Evolutionary conservation across 1,284 basidiomycete genomes (phyloP), one percentile per base, ranked within the genome.

Genomic region (Rhodofomes roseus): DNA sequence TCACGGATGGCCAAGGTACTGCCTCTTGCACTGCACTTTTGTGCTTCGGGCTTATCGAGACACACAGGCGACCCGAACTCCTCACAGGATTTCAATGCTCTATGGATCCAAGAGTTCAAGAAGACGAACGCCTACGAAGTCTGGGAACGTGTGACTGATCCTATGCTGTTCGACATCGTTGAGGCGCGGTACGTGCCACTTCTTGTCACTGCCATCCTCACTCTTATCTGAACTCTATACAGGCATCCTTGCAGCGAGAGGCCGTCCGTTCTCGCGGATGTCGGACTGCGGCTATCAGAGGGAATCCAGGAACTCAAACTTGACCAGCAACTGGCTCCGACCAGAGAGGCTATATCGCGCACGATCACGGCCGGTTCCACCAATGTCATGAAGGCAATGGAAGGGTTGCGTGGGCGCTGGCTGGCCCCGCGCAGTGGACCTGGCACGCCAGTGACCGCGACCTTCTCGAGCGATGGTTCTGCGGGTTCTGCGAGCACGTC

Each of bases 251-350:
- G 93, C 70, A 90, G 87, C 60, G 91, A 93, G 64, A 92, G 91
- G 70, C 89, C 90, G 0, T 90, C 89, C n/a, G 85, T 93, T 1
- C 90, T 96, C 2, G 81, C 92, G 5, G 95, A 98, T 67, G 88
- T 98, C 39, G 90, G 94, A 14, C 80, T 97, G 8, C 87, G 95
- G 6, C 80, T 98, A 16, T 82, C 85, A 62, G 94, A 97, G 75
- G 94, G 95, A 1, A 84, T 97, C 34, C 93, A 96, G 70, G 95
- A 96, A 31, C 81, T 97, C 52, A 92, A 90, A 69, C 74, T 97
- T 4, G 92, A 96, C 34, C 90, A 96, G 73, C 91, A 93, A 65
- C 83, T 97, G 3, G 93, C 88, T 2, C 93, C 95, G 1, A 89
- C 94, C 0, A 83, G 92, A 4, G 94, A 96, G 71, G 93, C 89